Evolutionary conservation across 345 rosid genomes (phyloP).

Genomic region (Conringia planisiliqua): DNA sequence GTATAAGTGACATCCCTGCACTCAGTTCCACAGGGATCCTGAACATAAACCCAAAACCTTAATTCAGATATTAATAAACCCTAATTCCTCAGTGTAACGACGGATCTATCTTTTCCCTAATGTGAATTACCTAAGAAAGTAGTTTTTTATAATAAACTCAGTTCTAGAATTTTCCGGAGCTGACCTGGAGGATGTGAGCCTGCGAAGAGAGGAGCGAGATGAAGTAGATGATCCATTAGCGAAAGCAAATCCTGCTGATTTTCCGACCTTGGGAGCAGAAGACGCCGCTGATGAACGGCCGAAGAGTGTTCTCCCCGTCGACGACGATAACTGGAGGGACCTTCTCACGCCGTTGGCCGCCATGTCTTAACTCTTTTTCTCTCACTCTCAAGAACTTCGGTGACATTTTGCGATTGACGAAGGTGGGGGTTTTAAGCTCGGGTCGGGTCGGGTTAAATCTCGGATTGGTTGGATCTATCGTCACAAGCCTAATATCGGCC

Average conservation of each 20-base stretch:
- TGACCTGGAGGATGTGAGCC: constrained; percentile 56
- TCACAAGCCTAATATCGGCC: constrained; percentile 5
- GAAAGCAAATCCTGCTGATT: constrained; percentile 42
- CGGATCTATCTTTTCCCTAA: not conserved
- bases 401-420: not conserved
- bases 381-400: not conserved
- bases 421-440: constrained; percentile 10
- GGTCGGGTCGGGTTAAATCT: constrained; percentile 17
- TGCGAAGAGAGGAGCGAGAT: constrained; percentile 44
- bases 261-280: constrained; percentile 36
- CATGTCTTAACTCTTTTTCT: constrained; percentile 30
- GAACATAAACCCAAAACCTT: constrained; percentile 2
- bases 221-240: constrained; percentile 32
- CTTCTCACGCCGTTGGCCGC: constrained; percentile 69
- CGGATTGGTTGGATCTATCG: not conserved
- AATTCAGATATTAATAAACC: constrained; percentile 1
- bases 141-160: not conserved
- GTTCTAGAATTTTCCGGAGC: not conserved
- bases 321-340: constrained; percentile 45
- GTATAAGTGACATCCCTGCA: constrained; percentile 69
- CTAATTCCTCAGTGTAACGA: not conserved
- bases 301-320: constrained; percentile 49
- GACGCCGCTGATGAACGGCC: constrained; percentile 40
- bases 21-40: constrained; percentile 82
- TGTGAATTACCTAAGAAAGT: not conserved